Percentiles rank a stretch among this genome's conserved stretches.
Evolutionary conservation across 2,329 filamentous ascomycete genomes (phyloP).

Genomic region (Cadophora malorum): DNA sequence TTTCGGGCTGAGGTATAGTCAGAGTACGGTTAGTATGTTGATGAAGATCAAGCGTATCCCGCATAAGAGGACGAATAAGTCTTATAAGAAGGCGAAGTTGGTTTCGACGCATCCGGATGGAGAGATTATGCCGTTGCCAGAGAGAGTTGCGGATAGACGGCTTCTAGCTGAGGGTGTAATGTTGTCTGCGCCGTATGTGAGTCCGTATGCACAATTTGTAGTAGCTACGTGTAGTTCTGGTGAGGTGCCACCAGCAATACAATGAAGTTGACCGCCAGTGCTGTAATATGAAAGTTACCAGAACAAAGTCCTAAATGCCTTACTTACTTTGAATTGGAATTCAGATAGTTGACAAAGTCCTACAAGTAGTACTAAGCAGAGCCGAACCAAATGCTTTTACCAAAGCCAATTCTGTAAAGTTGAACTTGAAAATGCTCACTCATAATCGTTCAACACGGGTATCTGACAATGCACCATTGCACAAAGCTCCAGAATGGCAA

Average conservation of each 20-base stretch:
- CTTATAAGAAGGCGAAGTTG: conserved; percentile 25
- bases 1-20: conserved; percentile 18
- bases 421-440: neutral
- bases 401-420: neutral
- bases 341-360: too few relatives aligned
- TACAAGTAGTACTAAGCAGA: neutral
- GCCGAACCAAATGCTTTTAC: neutral
- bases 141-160: neutral
- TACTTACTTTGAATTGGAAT: neutral
- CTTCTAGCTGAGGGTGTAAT: neutral
- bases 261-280: neutral
- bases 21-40: conserved; percentile 28
- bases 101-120: conserved; percentile 21
- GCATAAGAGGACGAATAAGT: conserved; percentile 30
- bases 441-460: neutral
- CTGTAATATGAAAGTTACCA: too few relatives aligned
- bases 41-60: conserved; percentile 31
- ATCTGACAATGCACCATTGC: neutral
- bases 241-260: neutral
- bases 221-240: conserved; percentile 1
- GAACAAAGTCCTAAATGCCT: too few relatives aligned
- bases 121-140: conserved; percentile 20
- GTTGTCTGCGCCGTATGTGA: neutral
- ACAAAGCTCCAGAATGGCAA: neutral
- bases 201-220: neutral